Evolutionary conservation across 2,329 filamentous ascomycete genomes (phyloP), one percentile per base, ranked within the genome.

Genomic region (Aspergillus unguis): DNA sequence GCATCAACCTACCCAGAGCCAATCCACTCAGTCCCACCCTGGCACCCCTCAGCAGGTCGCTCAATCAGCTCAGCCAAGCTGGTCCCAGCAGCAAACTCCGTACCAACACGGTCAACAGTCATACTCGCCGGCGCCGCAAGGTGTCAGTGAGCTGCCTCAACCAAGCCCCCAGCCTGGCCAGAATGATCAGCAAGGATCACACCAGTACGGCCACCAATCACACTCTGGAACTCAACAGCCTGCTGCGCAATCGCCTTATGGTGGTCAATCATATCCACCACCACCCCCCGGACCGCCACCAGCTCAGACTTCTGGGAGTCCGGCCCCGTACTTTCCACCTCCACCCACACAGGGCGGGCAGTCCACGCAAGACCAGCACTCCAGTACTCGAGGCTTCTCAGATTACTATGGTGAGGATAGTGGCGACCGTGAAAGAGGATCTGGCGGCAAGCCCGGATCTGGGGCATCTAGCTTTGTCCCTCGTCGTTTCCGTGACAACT

Each of bases 321-420:
- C 72, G 49, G 63, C 63, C 2, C 71, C 71, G 2, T 73, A 75
- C 42, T 77, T 75, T 57, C 67, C 73, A 11, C 74, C 75, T 48
- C 73, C 74, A 11, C 72, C 71, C 6, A 54, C 58, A 35, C 68
- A 72, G 52, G 71, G 71, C 4, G 52, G 56, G 28, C 69, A 72
- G 50, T 17, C 17, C 17, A 17, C 17, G 17, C 63, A 68, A 27
- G 2, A 45, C 17, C 57, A 62, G 5, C 65, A 70, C 48, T 66
- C 63, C n/a, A 63, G 64, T 48, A 65, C 61, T 32, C 71, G 69
- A 36, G 71, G 64, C 48, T 52, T 64, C 41, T 61, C 57, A 56
- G 72, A 67, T 57, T 66, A 72, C 5, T 68, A 66, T 31, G 65
- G 68, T 28, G 61, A 61, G 5, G 66, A 66, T 4, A 61, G 71